Evolutionary conservation across 176 grass and related monocot genomes (phyloP).

Genomic region (Carex littledalei): DNA sequence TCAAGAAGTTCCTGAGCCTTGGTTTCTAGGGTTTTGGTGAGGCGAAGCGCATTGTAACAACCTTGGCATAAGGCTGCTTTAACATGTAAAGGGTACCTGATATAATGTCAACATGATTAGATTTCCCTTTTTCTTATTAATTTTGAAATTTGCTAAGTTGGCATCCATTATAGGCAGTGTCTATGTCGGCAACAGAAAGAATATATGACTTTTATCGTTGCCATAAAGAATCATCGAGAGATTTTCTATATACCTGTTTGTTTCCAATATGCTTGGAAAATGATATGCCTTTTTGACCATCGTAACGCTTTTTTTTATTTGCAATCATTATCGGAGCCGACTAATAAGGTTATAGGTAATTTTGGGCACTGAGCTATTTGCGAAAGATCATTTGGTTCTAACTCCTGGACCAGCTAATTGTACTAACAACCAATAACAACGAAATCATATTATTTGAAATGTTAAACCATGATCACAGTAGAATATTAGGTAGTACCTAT

Average conservation of each 20-base stretch:
- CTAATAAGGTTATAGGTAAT: neutral
- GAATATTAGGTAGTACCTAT: slow-evolving; percentile 66
- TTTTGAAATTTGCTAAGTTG: slow-evolving; percentile 7
- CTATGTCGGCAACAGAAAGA: neutral
- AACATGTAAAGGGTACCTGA: slow-evolving; percentile 67
- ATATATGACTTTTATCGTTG: neutral
- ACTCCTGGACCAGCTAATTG: neutral
- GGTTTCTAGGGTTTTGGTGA: slow-evolving; percentile 61
- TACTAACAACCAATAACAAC: neutral
- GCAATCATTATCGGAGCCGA: neutral
- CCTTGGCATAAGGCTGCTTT: slow-evolving; percentile 86
- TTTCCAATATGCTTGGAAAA: neutral
- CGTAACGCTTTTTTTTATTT: neutral
- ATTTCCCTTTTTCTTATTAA: neutral
- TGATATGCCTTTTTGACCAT: slow-evolving; percentile 14
- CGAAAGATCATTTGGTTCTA: neutral
- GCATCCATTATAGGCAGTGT: neutral
- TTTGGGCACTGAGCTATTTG: neutral
- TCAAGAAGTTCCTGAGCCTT: slow-evolving; percentile 58
- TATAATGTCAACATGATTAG: neutral
- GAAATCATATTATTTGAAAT: neutral
- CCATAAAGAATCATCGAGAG: neutral
- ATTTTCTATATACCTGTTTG: neutral
- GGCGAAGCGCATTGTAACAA: slow-evolving; percentile 70
- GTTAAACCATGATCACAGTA: slow-evolving; percentile 1